Evolutionary conservation across 257 asterid genomes (phyloP).

Genomic region (Plantago elongata): DNA sequence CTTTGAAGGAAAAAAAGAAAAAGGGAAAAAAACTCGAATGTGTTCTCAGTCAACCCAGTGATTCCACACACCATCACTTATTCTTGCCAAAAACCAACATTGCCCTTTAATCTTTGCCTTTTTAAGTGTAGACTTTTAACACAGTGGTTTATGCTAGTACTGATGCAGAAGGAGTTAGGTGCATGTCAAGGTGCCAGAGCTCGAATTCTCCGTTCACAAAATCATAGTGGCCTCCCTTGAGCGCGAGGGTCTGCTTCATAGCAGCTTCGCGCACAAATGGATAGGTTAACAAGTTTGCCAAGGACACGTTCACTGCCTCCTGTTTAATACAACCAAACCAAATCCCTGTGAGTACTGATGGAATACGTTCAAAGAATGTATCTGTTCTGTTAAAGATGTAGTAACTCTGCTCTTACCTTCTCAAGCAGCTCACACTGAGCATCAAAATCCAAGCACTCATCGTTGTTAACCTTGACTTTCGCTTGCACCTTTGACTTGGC

Average conservation of each 20-base stretch:
- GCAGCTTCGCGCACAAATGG: slow-evolving; percentile 81
- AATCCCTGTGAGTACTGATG: too few species aligned
- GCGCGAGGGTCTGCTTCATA: slow-evolving; percentile 40
- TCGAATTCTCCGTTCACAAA: slow-evolving; percentile 73
- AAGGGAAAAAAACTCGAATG: background rate
- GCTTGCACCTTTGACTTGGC: slow-evolving; percentile 67
- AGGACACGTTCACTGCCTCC: slow-evolving; percentile 86
- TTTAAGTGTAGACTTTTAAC: background rate
- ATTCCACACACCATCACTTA: background rate
- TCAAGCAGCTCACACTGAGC: slow-evolving; percentile 59
- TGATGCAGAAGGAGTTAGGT: slow-evolving; percentile 37
- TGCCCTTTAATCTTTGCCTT: background rate
- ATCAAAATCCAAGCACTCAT: slow-evolving; percentile 27
- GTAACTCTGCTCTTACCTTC: slow-evolving; percentile 39
- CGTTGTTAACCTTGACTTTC: slow-evolving; percentile 20
- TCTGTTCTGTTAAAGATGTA: too few species aligned
- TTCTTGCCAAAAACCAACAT: background rate
- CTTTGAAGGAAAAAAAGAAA: background rate
- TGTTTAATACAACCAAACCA: slow-evolving; percentile 20
- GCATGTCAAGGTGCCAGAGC: slow-evolving; percentile 69
- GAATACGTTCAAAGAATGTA: too few species aligned
- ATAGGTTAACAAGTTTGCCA: slow-evolving; percentile 65
- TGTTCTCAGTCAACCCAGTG: background rate
- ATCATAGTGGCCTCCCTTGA: slow-evolving; percentile 87
- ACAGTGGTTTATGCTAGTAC: background rate